Conservation (phyloP, 441 rosid genomes). For the Gossypium gossypioides region DNA sequence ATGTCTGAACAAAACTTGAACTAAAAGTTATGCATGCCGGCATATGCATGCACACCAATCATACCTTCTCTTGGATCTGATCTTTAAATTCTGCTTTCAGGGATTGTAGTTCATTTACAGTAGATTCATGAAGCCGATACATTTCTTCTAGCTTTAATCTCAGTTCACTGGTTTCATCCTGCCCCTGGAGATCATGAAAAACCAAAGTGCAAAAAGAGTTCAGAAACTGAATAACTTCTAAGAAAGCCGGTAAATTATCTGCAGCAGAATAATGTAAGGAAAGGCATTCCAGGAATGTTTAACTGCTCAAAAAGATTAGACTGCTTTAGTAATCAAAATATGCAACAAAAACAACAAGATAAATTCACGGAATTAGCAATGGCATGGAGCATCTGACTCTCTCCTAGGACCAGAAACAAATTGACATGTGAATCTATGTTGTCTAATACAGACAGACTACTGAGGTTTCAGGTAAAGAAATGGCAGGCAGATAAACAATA, state of each 20-base stretch:
- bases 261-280: background rate
- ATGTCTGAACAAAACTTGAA: background rate
- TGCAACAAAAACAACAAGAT: background rate
- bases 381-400: background rate
- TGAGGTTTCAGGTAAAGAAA: background rate
- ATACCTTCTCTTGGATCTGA: slow-evolving; percentile 60
- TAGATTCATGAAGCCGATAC: slow-evolving; percentile 40
- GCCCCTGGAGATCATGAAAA: slow-evolving; percentile 36
- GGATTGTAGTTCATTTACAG: slow-evolving; percentile 46
- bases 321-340: background rate
- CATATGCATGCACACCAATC: slow-evolving; percentile 5
- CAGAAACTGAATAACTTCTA: background rate
- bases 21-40: background rate
- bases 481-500: background rate
- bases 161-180: slow-evolving; percentile 41
- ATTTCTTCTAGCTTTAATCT: slow-evolving; percentile 42
- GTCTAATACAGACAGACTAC: background rate
- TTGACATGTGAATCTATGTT: background rate
- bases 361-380: background rate
- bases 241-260: background rate
- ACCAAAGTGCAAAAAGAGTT: background rate
- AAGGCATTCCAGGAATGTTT: background rate
- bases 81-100: slow-evolving; percentile 45
- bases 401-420: no score
- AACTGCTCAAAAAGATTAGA: background rate